Base-by-base conservation (phyloP, 768 basidiomycete genomes). In the Baorangia bicolor region DNA sequence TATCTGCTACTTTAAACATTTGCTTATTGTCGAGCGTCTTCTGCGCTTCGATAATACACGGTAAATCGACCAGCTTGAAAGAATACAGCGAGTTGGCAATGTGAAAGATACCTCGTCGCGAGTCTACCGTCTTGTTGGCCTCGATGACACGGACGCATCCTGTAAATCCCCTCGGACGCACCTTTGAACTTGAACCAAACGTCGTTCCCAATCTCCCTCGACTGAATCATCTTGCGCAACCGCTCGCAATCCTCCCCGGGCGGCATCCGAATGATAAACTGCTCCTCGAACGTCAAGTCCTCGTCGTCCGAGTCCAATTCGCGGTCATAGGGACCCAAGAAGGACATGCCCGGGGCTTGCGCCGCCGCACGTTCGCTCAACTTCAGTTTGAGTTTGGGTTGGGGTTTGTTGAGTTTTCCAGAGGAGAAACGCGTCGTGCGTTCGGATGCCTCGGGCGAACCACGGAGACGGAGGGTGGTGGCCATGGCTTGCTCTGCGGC, bases 101-200 rank as follows among this genome's bases (percentile, higher is more conserved):
- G 71, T 94, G 92, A 70, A 99, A 94, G 34, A 90, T 79, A 11
- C 91, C 97, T 56, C 96, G 77, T 44, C 97, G 83, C 53, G 94
- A 91, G 69, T 99, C 97, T 97, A 57, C 13, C 56, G 34, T 48
- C 48, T 38, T 46, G 53, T 71, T 50, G 59, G 47, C 46, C 28
- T 56, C 58, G 34, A 60, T 21, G 23, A 27, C 25, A 42, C 45
- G 14, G 21, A 51, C 39, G 40, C 47, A 21, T 35, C 35, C 27
- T 16, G 23, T 3, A 25, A 38, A 14, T n/a, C n/a, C 25, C 38
- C 33, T 43, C 28, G 25, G 35, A 51, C 50, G 54, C 64, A 93
- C 94, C 94, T 75, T 97, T 93, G 71, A 99, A 98, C 74, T 96
- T 97, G 81, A 99, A 95, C 91, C 94, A 98, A 13, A 90, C 85